These are phyloP conservation scores for Canariomyces notabilis DNA, from an alignment of 2,329 filamentous ascomycete species.

Conservation along the genomic window DNA sequence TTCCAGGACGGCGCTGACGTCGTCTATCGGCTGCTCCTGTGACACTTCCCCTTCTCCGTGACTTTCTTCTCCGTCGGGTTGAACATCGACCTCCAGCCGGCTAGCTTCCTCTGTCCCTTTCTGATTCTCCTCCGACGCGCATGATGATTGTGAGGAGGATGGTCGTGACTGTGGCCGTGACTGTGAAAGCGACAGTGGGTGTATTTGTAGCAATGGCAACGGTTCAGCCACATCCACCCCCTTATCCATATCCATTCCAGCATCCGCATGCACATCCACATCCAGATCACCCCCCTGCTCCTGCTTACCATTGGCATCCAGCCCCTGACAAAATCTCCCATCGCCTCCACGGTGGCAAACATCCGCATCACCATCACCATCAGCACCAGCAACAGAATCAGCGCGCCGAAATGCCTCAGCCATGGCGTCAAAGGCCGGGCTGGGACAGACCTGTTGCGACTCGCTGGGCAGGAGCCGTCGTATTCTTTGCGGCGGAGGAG, in stretches of 20 bases:
- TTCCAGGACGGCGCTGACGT: slow-evolving; percentile 42
- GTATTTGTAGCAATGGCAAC: too few species aligned
- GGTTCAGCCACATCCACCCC: too few species aligned
- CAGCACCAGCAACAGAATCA: neutral
- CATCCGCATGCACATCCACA: neutral
- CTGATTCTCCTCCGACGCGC: slow-evolving; percentile 3
- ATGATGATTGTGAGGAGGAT: too few species aligned
- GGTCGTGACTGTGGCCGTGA: too few species aligned
- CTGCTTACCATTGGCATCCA: neutral
- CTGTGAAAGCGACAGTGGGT: too few species aligned
- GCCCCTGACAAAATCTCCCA: neutral
- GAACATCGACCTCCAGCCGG: neutral
- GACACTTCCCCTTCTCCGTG: slow-evolving; percentile 11
- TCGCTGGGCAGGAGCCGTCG: slow-evolving; percentile 35
- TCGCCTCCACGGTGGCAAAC: too few species aligned
- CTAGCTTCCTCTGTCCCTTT: slow-evolving; percentile 8
- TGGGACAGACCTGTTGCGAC: slow-evolving; percentile 38
- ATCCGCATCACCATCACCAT: neutral
- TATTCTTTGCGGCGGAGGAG: neutral
- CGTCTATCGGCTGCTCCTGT: slow-evolving; percentile 33
- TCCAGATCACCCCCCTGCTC: slow-evolving; percentile 1
- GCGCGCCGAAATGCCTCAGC: slow-evolving; percentile 46
- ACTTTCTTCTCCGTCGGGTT: slow-evolving; percentile 4
- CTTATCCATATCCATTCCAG: neutral
- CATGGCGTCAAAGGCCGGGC: slow-evolving; percentile 42